Conservation (phyloP, 2,329 filamentous ascomycete genomes). For the Cephalotrichum gorgonifer region DNA sequence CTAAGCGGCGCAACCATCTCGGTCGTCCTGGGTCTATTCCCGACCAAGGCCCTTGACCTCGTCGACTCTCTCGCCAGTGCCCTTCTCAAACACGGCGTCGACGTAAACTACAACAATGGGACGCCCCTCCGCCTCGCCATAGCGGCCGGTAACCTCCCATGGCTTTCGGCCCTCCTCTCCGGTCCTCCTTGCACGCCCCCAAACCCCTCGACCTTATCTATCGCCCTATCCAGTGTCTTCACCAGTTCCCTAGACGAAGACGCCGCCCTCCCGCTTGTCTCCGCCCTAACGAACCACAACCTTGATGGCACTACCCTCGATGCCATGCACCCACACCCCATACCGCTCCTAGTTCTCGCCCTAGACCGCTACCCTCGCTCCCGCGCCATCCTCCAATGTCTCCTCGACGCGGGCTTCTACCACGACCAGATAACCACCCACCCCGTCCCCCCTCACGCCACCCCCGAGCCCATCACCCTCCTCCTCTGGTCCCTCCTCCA, state of each 20-base stretch:
- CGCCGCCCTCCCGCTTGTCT: conserved; percentile 36
- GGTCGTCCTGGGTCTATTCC: conserved; percentile 32
- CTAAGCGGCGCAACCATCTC: conserved; percentile 34
- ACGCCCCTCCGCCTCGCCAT: conserved; percentile 44
- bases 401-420: conserved; percentile 49
- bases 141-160: conserved; percentile 34
- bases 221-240: conserved; percentile 47
- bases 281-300: conserved; percentile 38
- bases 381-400: conserved; percentile 35
- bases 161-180: conserved; percentile 39
- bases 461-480: conserved; percentile 45
- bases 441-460: conserved; percentile 31
- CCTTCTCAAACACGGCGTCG: conserved; percentile 25
- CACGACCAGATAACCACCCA: conserved; percentile 40
- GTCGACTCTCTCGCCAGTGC: conserved; percentile 32
- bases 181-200: conserved; percentile 26
- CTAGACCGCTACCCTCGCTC: conserved; percentile 45
- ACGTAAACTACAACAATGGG: conserved; percentile 41
- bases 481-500: conserved; percentile 53
- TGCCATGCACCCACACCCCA: conserved; percentile 31
- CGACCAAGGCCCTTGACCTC: conserved; percentile 24
- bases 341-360: conserved; percentile 41
- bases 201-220: conserved; percentile 35
- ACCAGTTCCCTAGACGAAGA: conserved; percentile 38
- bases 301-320: conserved; percentile 39